Evolutionary conservation across 2,329 filamentous ascomycete genomes (phyloP).

Genomic region (Hypoxylon sp.): DNA sequence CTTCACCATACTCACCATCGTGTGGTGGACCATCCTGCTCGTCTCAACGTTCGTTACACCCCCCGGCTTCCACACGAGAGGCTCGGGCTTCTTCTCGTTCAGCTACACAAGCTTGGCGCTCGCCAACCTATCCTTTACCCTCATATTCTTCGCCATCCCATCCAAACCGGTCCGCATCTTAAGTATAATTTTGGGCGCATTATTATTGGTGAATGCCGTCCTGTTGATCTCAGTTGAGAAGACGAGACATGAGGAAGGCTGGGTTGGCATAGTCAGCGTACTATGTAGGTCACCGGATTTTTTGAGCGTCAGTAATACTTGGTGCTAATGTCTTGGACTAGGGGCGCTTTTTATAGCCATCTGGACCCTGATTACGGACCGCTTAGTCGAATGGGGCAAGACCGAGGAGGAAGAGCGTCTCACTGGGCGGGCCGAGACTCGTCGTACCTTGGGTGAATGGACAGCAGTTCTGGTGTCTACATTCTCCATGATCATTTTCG

Average conservation of each 20-base stretch:
- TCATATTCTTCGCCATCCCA: slow-evolving; percentile 89
- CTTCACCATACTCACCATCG: slow-evolving; percentile 78
- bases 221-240: slow-evolving; percentile 80
- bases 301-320: neutral
- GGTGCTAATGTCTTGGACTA: slow-evolving; percentile 38
- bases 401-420: slow-evolving; percentile 90
- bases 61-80: slow-evolving; percentile 84
- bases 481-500: slow-evolving; percentile 75
- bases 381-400: slow-evolving; percentile 91
- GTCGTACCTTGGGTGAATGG: slow-evolving; percentile 87
- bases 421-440: slow-evolving; percentile 87
- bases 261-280: slow-evolving; percentile 88
- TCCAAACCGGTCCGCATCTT: slow-evolving; percentile 82
- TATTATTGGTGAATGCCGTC: slow-evolving; percentile 80
- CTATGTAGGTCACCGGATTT: slow-evolving; percentile 62
- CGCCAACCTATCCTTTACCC: slow-evolving; percentile 77
- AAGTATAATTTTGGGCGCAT: slow-evolving; percentile 72
- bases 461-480: slow-evolving; percentile 80
- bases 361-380: slow-evolving; percentile 83
- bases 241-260: slow-evolving; percentile 85
- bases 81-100: slow-evolving; percentile 93
- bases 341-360: slow-evolving; percentile 81
- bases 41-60: slow-evolving; percentile 91
- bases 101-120: slow-evolving; percentile 83
- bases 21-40: slow-evolving; percentile 95